Evolutionary conservation across 2,329 filamentous ascomycete species (phyloP).

Genomic region (Xylariaceae sp.): DNA sequence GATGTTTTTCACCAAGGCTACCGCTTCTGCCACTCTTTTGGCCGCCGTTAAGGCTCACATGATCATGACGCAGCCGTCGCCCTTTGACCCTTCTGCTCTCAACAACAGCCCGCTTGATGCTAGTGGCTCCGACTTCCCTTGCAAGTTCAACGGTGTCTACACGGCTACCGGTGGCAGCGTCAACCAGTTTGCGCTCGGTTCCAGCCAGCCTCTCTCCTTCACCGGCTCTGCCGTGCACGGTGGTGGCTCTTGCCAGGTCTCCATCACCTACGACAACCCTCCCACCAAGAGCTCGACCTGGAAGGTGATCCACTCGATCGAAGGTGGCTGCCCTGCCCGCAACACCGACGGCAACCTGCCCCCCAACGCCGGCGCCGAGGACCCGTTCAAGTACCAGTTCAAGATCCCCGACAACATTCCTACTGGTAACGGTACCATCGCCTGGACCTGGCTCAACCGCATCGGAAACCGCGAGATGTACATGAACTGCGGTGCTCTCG

Average conservation of each 20-base stretch:
- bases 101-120: slow-evolving; percentile 60
- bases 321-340: slow-evolving; percentile 74
- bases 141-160: slow-evolving; percentile 56
- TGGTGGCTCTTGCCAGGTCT: slow-evolving; percentile 87
- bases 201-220: slow-evolving; percentile 57
- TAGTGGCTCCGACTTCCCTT: slow-evolving; percentile 69
- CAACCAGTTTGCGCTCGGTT: slow-evolving; percentile 62
- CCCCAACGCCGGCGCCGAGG: slow-evolving; percentile 37
- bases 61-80: slow-evolving; percentile 62
- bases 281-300: slow-evolving; percentile 64
- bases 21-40: slow-evolving; percentile 52
- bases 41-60: slow-evolving; percentile 68
- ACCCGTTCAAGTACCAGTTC: slow-evolving; percentile 61
- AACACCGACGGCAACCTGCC: slow-evolving; percentile 53
- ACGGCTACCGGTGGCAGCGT: slow-evolving; percentile 42
- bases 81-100: slow-evolving; percentile 44
- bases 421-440: slow-evolving; percentile 71
- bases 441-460: slow-evolving; percentile 95
- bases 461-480: slow-evolving; percentile 94
- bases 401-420: slow-evolving; percentile 66
- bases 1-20: slow-evolving; percentile 46
- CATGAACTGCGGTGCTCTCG: slow-evolving; percentile 86
- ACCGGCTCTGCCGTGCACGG: slow-evolving; percentile 73
- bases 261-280: slow-evolving; percentile 70
- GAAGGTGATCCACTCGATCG: slow-evolving; percentile 85